Base-by-base conservation (phyloP, 2,329 filamentous ascomycete genomes). In the Colletotrichum spaethianum region DNA sequence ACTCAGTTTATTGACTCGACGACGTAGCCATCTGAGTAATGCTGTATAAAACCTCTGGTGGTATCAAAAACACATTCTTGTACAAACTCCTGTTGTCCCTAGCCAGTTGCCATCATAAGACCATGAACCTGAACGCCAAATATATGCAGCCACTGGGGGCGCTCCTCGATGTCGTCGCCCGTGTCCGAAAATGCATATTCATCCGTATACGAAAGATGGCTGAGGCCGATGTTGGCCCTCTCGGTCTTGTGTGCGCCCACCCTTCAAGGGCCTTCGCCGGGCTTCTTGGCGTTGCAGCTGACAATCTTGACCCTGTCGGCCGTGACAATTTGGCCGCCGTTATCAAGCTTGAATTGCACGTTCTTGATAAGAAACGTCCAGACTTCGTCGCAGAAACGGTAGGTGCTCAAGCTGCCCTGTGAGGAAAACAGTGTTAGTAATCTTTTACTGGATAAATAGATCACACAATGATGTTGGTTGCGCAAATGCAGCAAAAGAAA, bases 351-450 rank as follows among this genome's bases (percentile, higher is more conserved):
- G 86, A 99, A 98, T n/a, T 92, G 95, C 67, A 98, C 95, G 76
- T 98, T 96, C 84, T 98, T 98, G 84, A 99, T 97, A 70, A 99
- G 90, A 83, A 99, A 99, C 1, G 96, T 99, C 96, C 96, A 99
- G 71, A 99, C 96, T 85, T 99, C 96, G 84, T 99, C 96, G 86
- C 96, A 99, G 89, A 99, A 99, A 77, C 96, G 93, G 86, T 99
- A 99, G 20, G 96, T 98, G 82, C 98, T 95, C 74, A 99, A 92
- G 80, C 97, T 96, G 59, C 96, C 96, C 96, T 98, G 77, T 70
- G 71, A 9, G 31, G 52, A 14, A 9, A n/a, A 38, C 16, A 20
- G 12, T 28, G 28, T 73, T 46, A 60, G 70, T 40, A 20, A 36
- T 33, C 7, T 4, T 40, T 52, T 52, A 9, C 11, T 40, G 14